Conservation (phyloP, 2,329 filamentous ascomycete genomes). For the Tolypocladium tropicale region DNA sequence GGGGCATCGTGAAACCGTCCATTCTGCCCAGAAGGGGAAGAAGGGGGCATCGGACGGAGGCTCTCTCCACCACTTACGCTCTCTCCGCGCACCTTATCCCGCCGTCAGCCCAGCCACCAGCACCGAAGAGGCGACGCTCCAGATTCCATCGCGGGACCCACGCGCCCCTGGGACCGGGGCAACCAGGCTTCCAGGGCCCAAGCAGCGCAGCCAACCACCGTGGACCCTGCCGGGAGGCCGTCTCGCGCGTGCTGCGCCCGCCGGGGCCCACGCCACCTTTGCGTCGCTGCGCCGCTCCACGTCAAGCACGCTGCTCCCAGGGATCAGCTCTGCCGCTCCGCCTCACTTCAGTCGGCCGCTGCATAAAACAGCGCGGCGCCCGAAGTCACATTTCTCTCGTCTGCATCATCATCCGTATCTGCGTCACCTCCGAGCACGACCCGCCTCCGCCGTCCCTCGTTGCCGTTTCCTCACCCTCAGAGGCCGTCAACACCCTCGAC, state of each 20-base stretch:
- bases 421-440: background rate
- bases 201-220: background rate
- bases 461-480: background rate
- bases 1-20: too few relatives aligned
- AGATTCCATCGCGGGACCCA: background rate
- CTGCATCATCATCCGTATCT: background rate
- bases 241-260: background rate
- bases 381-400: background rate
- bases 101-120: background rate
- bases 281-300: conserved; percentile 4
- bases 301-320: background rate
- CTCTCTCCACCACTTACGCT: background rate
- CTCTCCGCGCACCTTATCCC: background rate
- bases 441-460: background rate
- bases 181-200: too few relatives aligned
- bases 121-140: background rate
- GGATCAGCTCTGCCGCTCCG: background rate
- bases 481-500: background rate
- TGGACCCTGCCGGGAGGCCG: background rate
- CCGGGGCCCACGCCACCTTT: background rate
- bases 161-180: too few relatives aligned
- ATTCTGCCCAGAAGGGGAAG: too few relatives aligned
- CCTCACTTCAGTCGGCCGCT: background rate
- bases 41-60: too few relatives aligned
- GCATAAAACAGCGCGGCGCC: background rate